phyloP scores from a whole-genome alignment of 495 filamentous ascomycete genomes.

The Beverwykella pulmonaria region DNA sequence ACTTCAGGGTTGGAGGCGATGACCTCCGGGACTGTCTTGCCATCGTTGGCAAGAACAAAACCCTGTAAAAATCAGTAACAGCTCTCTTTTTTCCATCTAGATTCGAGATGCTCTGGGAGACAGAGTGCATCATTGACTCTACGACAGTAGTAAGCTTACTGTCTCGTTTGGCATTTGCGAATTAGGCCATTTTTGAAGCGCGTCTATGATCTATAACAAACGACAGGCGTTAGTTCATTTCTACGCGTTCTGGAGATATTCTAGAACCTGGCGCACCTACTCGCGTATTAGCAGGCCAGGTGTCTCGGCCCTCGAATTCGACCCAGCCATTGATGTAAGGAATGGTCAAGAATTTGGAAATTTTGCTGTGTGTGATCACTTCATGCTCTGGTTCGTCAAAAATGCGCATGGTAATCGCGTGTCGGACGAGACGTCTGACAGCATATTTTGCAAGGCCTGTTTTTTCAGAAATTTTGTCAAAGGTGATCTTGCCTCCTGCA shows the following conservation, averaged over 20 bases:
- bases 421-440: conserved; percentile 14
- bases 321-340: conserved; percentile 19
- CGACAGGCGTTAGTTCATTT: conserved; percentile 7
- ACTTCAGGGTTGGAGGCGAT: conserved; percentile 4
- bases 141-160: conserved; percentile 3
- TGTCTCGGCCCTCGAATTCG: conserved; percentile 10
- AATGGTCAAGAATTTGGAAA: conserved; percentile 19
- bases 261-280: conserved; percentile 12
- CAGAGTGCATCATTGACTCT: conserved; percentile 6
- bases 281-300: conserved; percentile 15
- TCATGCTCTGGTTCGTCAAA: conserved; percentile 13
- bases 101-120: conserved; percentile 4
- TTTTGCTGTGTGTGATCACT: conserved; percentile 14
- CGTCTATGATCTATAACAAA: conserved; percentile 12
- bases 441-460: conserved; percentile 16
- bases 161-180: conserved; percentile 11
- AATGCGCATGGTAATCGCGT: conserved; percentile 17
- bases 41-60: conserved; percentile 19
- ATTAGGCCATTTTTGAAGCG: conserved; percentile 18
- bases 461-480: conserved; percentile 14
- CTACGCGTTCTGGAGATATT: conserved; percentile 2
- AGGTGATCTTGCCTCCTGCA: conserved; percentile 8
- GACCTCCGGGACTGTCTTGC: conserved; percentile 13
- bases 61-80: conserved; percentile 10
- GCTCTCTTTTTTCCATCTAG: not conserved